A percentile compares a stretch with the other conserved stretches of the same genome.
These are phyloP conservation scores for Russula foetens DNA, from an alignment of 768 basidiomycete species.

Conservation along the genomic window DNA sequence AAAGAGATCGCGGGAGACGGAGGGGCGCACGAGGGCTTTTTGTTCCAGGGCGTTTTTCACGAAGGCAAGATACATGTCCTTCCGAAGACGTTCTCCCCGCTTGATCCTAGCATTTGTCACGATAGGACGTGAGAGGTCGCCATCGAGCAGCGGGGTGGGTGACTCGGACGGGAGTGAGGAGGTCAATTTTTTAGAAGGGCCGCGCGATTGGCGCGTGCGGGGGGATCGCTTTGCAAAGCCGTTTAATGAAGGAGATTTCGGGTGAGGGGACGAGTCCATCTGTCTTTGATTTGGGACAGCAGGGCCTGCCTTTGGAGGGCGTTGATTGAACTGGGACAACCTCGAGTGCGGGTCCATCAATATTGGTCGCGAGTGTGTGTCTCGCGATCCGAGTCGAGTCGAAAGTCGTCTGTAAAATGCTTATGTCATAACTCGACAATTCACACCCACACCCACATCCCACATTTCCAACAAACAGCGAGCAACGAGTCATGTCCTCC, in stretches of 20 bases:
- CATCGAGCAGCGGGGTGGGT: constrained; percentile 4
- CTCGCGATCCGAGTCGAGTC: too few relatives aligned
- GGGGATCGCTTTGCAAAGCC: constrained; percentile 33
- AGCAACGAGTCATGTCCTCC: constrained; percentile 38
- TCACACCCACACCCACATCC: too few relatives aligned
- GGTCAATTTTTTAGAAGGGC: not conserved
- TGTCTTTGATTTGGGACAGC: constrained; percentile 37
- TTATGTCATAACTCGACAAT: not conserved
- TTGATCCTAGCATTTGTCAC: constrained; percentile 74
- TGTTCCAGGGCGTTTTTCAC: constrained; percentile 74
- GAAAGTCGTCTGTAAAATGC: too few relatives aligned
- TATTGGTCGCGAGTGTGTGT: too few relatives aligned
- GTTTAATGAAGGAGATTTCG: constrained; percentile 35
- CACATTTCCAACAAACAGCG: not conserved
- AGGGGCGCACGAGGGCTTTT: constrained; percentile 49
- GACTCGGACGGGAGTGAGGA: constrained; percentile 11
- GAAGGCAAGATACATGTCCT: constrained; percentile 79
- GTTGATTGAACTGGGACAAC: constrained; percentile 65
- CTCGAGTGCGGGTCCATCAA: constrained; percentile 74
- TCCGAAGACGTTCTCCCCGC: constrained; percentile 66
- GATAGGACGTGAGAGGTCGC: constrained; percentile 43
- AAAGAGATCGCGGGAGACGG: not conserved
- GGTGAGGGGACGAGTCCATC: constrained; percentile 29
- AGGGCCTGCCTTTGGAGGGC: constrained; percentile 62
- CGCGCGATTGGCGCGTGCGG: not conserved